Evolutionary conservation across 352 stramenopile species (phyloP).

Genomic region (Globisporangium perplexum): DNA sequence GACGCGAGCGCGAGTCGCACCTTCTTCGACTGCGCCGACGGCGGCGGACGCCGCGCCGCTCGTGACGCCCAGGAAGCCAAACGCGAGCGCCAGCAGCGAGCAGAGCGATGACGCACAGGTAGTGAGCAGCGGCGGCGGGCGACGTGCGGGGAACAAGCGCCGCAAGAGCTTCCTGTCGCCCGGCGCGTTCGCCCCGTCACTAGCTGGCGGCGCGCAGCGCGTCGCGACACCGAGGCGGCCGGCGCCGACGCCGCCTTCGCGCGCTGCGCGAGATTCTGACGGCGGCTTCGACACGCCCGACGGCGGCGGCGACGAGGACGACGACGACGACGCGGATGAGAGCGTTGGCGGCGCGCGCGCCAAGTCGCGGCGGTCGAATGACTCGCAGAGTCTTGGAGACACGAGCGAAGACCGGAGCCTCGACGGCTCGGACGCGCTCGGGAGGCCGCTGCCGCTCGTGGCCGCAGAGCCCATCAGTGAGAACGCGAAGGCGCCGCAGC

Average conservation of each 20-base stretch:
- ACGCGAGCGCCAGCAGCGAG: not conserved
- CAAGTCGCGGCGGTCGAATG: not conserved
- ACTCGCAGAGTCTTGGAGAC: slow-evolving; percentile 5
- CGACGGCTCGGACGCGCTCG: slow-evolving; percentile 3
- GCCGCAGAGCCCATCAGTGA: not conserved
- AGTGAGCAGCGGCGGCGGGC: not conserved
- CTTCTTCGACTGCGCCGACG: too few species aligned
- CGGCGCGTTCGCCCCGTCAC: slow-evolving; percentile 29
- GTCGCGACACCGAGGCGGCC: slow-evolving; percentile 43
- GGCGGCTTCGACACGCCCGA: slow-evolving; percentile 8
- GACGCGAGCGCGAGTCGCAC: not conserved
- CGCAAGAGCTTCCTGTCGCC: slow-evolving; percentile 51
- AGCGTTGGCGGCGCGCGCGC: not conserved
- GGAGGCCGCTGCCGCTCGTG: not conserved
- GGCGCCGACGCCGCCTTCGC: not conserved
- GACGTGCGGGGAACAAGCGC: slow-evolving; percentile 31
- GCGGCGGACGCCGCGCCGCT: slow-evolving; percentile 1
- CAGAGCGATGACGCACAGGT: not conserved
- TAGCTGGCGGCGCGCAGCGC: slow-evolving; percentile 51
- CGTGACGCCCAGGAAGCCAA: slow-evolving; percentile 4
- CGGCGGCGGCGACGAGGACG: not conserved
- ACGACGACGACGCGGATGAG: not conserved
- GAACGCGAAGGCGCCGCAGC: slow-evolving; percentile 9
- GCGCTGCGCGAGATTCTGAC: slow-evolving; percentile 7
- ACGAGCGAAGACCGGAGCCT: slow-evolving; percentile 6